These are phyloP conservation scores for Besnoitia besnoiti DNA, from an alignment of 169 alveolate species.

Conservation along the genomic window DNA sequence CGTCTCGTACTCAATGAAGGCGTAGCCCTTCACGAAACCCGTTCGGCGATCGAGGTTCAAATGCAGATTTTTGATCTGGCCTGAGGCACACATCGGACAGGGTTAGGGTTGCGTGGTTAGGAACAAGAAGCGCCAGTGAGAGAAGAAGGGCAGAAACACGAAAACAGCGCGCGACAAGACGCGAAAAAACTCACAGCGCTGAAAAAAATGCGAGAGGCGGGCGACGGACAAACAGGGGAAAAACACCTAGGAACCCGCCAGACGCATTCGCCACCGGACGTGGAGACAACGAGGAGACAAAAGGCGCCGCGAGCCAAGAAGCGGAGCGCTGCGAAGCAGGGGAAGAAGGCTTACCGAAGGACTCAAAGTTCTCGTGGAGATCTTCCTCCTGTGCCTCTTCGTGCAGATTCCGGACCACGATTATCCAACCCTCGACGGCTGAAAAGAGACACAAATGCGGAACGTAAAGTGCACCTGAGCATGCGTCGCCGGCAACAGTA, in stretches of 20 bases:
- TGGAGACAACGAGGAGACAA: background rate
- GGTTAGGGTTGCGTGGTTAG: background rate
- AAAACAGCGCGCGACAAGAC: too few species aligned
- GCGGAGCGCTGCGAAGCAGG: background rate
- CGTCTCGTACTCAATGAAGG: conserved; percentile 62
- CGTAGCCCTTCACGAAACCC: conserved; percentile 86
- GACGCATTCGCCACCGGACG: background rate
- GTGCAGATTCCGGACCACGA: conserved; percentile 88
- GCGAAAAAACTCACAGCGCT: background rate
- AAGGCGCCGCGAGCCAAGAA: background rate
- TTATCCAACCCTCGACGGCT: conserved; percentile 93
- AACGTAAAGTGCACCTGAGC: too few species aligned
- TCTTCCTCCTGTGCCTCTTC: conserved; percentile 94
- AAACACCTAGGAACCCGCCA: too few species aligned
- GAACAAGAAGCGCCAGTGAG: background rate
- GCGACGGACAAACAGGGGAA: background rate
- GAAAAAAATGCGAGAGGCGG: background rate
- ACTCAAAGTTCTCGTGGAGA: conserved; percentile 86
- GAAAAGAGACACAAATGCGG: background rate
- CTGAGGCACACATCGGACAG: background rate
- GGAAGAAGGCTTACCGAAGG: conserved; percentile 78
- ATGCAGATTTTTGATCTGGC: conserved; percentile 87
- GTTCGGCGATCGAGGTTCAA: conserved; percentile 93
- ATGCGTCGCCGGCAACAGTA: background rate
- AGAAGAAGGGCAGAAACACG: background rate